Evolutionary conservation across 306 rosid genomes (phyloP).

Genomic region (Citrullus amarus): DNA sequence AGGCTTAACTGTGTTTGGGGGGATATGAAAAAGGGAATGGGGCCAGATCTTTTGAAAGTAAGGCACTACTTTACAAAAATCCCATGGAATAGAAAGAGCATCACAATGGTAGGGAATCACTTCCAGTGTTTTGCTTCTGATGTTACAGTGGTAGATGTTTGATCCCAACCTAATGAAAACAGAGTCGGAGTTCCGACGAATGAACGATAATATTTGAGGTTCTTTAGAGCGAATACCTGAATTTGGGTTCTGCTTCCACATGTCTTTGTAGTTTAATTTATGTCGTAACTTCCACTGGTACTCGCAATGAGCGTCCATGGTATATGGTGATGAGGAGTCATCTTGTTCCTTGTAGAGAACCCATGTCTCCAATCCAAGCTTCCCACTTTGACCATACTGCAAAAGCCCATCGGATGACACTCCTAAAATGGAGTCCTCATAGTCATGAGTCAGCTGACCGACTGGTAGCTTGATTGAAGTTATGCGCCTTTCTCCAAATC

Average conservation of each 20-base stretch:
- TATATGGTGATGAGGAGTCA: conserved; percentile 13
- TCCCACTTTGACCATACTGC: conserved; percentile 68
- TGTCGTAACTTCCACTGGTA: conserved; percentile 39
- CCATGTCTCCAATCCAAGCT: conserved; percentile 64
- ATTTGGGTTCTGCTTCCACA: conserved; percentile 52
- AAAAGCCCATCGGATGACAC: conserved; percentile 60
- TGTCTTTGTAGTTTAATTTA: conserved; percentile 30
- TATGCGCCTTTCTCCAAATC: conserved; percentile 41
- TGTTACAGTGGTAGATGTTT: conserved; percentile 35
- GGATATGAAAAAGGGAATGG: conserved; percentile 11
- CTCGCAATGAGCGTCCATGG: conserved; percentile 15
- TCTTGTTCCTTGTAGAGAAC: conserved; percentile 34
- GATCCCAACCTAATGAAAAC: conserved; percentile 46
- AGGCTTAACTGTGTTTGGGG: background rate
- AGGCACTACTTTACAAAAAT: conserved; percentile 49
- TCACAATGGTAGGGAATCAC: conserved; percentile 36
- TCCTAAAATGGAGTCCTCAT: conserved; percentile 59
- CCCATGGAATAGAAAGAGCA: conserved; percentile 51
- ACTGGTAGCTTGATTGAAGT: conserved; percentile 39
- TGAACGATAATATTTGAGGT: conserved; percentile 46
- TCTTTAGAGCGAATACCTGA: conserved; percentile 34
- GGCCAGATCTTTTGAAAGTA: conserved; percentile 69
- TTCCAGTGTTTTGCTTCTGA: conserved; percentile 31
- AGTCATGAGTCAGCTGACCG: conserved; percentile 39
- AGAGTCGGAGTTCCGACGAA: conserved; percentile 40